Evolutionary conservation across 495 filamentous ascomycete genomes (phyloP), one percentile per base, ranked within the genome.

Genomic region (Physcia stellaris): DNA sequence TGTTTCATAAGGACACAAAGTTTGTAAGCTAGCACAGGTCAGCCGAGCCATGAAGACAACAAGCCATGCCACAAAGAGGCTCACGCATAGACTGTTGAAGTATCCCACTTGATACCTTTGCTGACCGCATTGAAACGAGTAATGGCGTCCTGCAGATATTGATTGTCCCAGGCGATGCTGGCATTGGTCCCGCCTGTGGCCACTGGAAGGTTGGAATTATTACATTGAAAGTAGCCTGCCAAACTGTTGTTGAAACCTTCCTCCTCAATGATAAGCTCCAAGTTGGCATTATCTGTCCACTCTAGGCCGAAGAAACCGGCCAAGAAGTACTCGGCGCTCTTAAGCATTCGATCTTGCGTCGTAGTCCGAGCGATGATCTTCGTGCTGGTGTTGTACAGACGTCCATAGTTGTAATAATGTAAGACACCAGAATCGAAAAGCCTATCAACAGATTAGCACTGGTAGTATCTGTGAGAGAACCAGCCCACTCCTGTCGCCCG

Each of bases 321-420:
- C 16, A 67, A 32, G 49, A 70, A 66, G 48, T 70, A 58, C 45
- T 71, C 63, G 0, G 57, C 56, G 35, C 49, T 55, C 35, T 63
- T 55, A 10, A 60, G 41, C 67, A 75, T 69, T 2, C 71, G 59
- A 27, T 67, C 62, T 42, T 71, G 57, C 3, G 72, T 70, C 4
- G 73, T 77, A 0, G 73, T 75, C 16, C 76, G 63, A 12, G 63
- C 72, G 35, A 79, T 66, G 29, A 79, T 69, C 51, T 76, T 77
- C 40, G 61, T 68, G n/a, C 62, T 60, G 3, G 72, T 66, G 33
- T 75, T 66, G 37, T 73, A 77, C 6, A 79, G 61, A 35, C 67
- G 63, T 2, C 62, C 69, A 41, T 80, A 80, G 51, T 75, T 64
- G 46, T 76, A 78, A 35, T 64, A 65, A 44, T 77, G 70, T 5